Percentiles rank a stretch among this genome's conserved stretches.
Conservation (phyloP, 2,329 filamentous ascomycete species). For the Stylonectria norvegica region DNA sequence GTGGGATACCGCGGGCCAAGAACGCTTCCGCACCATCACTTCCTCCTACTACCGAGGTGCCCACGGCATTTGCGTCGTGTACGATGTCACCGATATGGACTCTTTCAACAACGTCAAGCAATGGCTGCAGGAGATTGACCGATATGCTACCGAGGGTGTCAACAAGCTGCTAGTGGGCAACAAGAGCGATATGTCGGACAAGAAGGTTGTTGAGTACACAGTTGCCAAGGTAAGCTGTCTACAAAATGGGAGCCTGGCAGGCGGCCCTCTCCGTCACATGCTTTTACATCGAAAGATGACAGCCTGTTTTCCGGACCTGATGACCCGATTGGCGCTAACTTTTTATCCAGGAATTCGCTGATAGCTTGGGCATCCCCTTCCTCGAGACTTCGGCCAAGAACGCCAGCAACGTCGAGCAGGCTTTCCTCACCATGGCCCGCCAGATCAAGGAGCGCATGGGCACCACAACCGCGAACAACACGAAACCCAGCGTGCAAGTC, state of each 20-base stretch:
- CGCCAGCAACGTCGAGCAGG: slow-evolving; percentile 98
- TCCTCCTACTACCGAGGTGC: slow-evolving; percentile 99
- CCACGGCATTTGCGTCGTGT: slow-evolving; percentile 98
- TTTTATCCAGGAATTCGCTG: slow-evolving; percentile 80
- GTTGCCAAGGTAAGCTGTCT: slow-evolving; percentile 82
- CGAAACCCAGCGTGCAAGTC: slow-evolving; percentile 96
- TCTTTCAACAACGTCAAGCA: slow-evolving; percentile 99
- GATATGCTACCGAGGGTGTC: slow-evolving; percentile 97
- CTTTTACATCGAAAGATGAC: slow-evolving; percentile 7
- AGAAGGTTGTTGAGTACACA: slow-evolving; percentile 99
- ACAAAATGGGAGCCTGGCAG: background rate
- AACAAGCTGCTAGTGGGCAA: slow-evolving; percentile 99
- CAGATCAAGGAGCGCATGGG: slow-evolving; percentile 99
- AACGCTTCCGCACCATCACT: slow-evolving; percentile 99
- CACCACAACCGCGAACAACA: slow-evolving; percentile 91
- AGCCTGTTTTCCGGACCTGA: background rate
- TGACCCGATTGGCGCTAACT: slow-evolving; percentile 20
- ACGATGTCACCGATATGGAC: slow-evolving; percentile 99
- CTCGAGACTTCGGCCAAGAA: slow-evolving; percentile 99
- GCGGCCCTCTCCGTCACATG: slow-evolving; percentile 17
- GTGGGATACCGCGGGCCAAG: slow-evolving; percentile 99
- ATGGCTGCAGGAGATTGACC: slow-evolving; percentile 99
- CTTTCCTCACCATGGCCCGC: slow-evolving; percentile 99
- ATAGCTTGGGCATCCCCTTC: slow-evolving; percentile 98
- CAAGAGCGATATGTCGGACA: slow-evolving; percentile 99